Evolutionary conservation across 805 yeast species (phyloP).

Genomic region (Starmerella potacharoeniae): DNA sequence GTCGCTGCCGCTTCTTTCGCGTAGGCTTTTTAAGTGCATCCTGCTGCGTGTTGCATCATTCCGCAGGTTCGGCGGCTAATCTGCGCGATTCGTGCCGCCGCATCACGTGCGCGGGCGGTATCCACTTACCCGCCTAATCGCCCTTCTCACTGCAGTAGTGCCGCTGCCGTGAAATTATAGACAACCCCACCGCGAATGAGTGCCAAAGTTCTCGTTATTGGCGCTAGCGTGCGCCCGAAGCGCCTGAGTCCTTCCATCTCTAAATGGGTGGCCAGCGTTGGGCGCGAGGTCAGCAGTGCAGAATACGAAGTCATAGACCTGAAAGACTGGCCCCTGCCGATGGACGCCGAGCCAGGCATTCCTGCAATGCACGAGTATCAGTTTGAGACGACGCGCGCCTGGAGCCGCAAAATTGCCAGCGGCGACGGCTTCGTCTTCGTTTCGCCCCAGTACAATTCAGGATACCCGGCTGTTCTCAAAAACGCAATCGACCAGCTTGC

Average conservation of each 20-base stretch:
- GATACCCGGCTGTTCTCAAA: constrained; percentile 32
- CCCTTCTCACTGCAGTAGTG: too few species aligned
- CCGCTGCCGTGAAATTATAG: too few species aligned
- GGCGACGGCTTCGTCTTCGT: constrained; percentile 29
- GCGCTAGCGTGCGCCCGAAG: constrained; percentile 12
- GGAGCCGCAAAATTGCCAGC: constrained; percentile 25
- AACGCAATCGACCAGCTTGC: constrained; percentile 32
- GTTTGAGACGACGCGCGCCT: constrained; percentile 21
- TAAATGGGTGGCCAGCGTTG: constrained; percentile 9
- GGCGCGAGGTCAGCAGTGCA: background rate
- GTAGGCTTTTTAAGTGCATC: too few species aligned
- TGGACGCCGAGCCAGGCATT: constrained; percentile 27
- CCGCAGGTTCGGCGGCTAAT: too few species aligned
- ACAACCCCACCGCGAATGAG: background rate
- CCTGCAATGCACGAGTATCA: constrained; percentile 23
- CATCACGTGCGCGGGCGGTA: too few species aligned
- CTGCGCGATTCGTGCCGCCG: too few species aligned
- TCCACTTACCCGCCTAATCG: too few species aligned
- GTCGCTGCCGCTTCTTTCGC: too few species aligned
- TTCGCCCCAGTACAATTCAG: constrained; percentile 33
- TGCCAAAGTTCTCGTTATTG: constrained; percentile 8
- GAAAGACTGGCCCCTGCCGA: constrained; percentile 25
- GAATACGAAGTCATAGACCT: constrained; percentile 24
- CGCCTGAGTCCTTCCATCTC: constrained; percentile 11
- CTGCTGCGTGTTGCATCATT: too few species aligned